A percentile compares a stretch with the other conserved stretches of the same genome.
Evolutionary conservation across 176 grass and related monocot species (phyloP).

Genomic region (Stipa capillata): DNA sequence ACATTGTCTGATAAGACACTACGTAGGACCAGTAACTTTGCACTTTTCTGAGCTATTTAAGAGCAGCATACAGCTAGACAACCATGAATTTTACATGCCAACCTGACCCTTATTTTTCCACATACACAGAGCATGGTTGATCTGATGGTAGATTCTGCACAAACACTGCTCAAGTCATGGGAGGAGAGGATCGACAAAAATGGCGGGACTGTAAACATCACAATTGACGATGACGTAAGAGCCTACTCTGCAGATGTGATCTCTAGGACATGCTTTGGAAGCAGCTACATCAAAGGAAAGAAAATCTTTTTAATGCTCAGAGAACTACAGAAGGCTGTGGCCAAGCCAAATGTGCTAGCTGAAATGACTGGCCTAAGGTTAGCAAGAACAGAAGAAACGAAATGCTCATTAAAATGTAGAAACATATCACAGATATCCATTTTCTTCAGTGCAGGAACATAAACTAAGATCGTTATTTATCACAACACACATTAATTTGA

Average conservation of each 20-base stretch:
- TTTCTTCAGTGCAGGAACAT: not conserved
- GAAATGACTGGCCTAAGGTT: constrained; percentile 89
- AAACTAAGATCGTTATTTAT: not conserved
- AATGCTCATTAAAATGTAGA: not conserved
- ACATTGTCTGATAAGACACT: not conserved
- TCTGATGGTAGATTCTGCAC: constrained; percentile 90
- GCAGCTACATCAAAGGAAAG: constrained; percentile 85
- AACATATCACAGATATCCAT: not conserved
- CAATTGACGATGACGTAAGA: constrained; percentile 80
- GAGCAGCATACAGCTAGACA: not conserved
- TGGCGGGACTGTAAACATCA: constrained; percentile 55
- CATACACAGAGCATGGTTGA: constrained; percentile 72
- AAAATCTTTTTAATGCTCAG: constrained; percentile 80
- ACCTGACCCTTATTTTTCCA: not conserved
- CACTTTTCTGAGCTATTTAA: not conserved
- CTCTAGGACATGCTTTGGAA: constrained; percentile 87
- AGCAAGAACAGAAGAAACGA: not conserved
- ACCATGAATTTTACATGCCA: not conserved
- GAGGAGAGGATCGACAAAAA: constrained; percentile 42
- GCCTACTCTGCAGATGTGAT: constrained; percentile 92
- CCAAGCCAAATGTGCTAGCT: constrained; percentile 71
- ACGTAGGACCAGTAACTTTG: constrained; percentile 19
- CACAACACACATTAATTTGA: not conserved
- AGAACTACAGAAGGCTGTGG: constrained; percentile 73
- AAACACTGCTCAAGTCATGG: constrained; percentile 59